These are phyloP conservation scores for Balamuthia mandrillaris DNA, from an alignment of 208 protist species.

Conservation along the genomic window DNA sequence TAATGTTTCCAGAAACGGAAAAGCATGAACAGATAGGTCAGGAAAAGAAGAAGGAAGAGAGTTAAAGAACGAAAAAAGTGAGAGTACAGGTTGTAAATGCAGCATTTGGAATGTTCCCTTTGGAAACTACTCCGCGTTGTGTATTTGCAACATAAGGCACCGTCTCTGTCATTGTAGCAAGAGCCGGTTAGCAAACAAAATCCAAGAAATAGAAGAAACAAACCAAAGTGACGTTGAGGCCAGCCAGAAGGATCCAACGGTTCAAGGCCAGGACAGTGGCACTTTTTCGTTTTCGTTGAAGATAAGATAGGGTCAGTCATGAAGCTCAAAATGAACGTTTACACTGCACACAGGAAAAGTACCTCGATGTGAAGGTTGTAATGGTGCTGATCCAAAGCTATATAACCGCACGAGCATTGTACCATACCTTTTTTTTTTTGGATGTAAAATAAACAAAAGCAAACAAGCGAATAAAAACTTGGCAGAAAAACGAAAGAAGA, in stretches of 20 bases:
- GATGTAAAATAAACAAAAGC: no score
- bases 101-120: background rate
- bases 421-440: background rate
- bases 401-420: background rate
- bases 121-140: background rate
- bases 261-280: background rate
- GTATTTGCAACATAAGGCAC: background rate
- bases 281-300: background rate
- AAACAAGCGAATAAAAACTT: no score
- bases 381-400: background rate
- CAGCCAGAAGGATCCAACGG: background rate
- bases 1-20: no score
- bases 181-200: no score
- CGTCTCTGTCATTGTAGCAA: no score
- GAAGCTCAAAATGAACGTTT: background rate
- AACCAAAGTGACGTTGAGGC: conserved; percentile 1
- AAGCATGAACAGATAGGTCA: no score
- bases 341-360: no score
- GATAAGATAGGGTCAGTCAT: background rate
- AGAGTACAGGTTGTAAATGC: background rate
- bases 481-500: no score
- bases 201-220: no score
- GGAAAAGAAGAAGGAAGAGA: no score
- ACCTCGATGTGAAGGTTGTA: conserved; percentile 24
- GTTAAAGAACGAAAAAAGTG: no score